These are phyloP conservation scores for Sporormia fimetaria DNA, from an alignment of 495 filamentous ascomycete genomes.

Conservation along the genomic window DNA sequence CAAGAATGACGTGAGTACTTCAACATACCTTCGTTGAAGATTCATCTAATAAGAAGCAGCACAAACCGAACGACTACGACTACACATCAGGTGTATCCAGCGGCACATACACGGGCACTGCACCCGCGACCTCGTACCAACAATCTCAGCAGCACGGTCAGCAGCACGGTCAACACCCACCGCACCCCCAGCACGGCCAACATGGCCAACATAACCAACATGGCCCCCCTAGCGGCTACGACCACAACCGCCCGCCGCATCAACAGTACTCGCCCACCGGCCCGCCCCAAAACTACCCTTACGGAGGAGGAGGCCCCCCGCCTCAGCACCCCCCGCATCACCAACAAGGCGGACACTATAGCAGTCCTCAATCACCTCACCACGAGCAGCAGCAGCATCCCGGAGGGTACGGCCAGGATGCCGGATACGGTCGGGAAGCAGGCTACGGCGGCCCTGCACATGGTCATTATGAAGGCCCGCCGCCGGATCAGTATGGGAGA, in stretches of 20 bases:
- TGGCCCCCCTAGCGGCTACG: conserved; percentile 5
- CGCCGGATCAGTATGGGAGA: no score
- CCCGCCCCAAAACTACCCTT: conserved; percentile 3
- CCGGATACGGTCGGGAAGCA: conserved; percentile 14
- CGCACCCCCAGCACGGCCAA: conserved; percentile 7
- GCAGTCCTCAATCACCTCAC: background rate
- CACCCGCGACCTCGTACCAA: conserved; percentile 34
- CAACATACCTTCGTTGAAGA: background rate
- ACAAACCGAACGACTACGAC: conserved; percentile 23
- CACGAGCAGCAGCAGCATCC: background rate
- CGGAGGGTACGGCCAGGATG: conserved; percentile 15
- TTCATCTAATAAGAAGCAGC: conserved; percentile 7
- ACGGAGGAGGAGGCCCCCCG: background rate
- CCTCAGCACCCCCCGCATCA: background rate
- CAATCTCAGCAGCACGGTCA: conserved; percentile 24
- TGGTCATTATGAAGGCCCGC: no score
- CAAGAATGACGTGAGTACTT: conserved; percentile 20
- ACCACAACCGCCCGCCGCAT: background rate
- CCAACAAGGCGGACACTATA: background rate
- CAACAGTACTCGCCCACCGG: no score
- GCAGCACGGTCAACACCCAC: conserved; percentile 6
- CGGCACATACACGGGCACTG: conserved; percentile 32
- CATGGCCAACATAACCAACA: conserved; percentile 13
- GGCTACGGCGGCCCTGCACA: conserved; percentile 14
- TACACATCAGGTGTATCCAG: conserved; percentile 27